These are phyloP conservation scores for Phytophthora palmivora DNA, from an alignment of 352 stramenopile species.

Conservation along the genomic window DNA sequence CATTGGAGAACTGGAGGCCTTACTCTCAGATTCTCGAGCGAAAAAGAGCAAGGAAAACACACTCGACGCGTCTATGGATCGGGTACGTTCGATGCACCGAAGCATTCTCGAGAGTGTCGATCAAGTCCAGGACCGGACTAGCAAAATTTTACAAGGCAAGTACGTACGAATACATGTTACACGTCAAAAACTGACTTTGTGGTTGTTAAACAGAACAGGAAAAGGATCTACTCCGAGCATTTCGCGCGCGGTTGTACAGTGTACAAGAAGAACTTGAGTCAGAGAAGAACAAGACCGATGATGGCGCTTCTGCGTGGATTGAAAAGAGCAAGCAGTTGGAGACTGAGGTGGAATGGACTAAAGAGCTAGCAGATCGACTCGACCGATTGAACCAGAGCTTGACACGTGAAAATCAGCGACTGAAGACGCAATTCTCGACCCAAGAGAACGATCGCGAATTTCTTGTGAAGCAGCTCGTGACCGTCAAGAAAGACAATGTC, in stretches of 20 bases:
- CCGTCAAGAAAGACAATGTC: constrained; percentile 93
- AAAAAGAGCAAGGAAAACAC: constrained; percentile 78
- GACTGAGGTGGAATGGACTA: constrained; percentile 90
- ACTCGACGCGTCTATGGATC: constrained; percentile 79
- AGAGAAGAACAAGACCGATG: constrained; percentile 92
- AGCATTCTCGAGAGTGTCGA: constrained; percentile 91
- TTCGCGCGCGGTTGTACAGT: constrained; percentile 91
- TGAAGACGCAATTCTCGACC: constrained; percentile 92
- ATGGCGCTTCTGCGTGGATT: constrained; percentile 91
- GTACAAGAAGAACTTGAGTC: constrained; percentile 93
- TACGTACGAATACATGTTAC: constrained; percentile 19
- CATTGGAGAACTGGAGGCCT: constrained; percentile 82
- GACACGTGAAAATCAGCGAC: constrained; percentile 84
- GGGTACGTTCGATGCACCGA: constrained; percentile 85
- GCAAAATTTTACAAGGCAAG: constrained; percentile 86
- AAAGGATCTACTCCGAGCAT: constrained; percentile 90
- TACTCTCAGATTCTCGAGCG: constrained; percentile 67
- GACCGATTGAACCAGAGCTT: constrained; percentile 92
- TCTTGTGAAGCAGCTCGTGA: constrained; percentile 92
- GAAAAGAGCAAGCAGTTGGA: constrained; percentile 92
- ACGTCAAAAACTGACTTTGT: constrained; percentile 1
- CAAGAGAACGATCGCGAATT: constrained; percentile 95
- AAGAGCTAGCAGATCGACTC: constrained; percentile 90
- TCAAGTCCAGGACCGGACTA: constrained; percentile 91
- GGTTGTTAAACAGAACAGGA: constrained; percentile 72